Evolutionary conservation across 495 filamentous ascomycete species (phyloP).

Genomic region (Venustampulla echinocandica): DNA sequence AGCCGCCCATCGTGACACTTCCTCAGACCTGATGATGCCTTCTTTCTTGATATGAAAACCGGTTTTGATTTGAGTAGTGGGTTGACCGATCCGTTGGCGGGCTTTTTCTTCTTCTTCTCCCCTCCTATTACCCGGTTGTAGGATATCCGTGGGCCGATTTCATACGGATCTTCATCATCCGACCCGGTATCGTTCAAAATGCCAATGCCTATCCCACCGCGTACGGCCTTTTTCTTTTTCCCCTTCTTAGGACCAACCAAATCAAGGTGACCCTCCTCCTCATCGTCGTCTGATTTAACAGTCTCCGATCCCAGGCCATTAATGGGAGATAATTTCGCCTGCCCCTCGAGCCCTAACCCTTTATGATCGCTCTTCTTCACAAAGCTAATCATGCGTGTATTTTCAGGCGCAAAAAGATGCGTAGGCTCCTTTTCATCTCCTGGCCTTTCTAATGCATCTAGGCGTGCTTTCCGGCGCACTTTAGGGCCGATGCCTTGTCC

Average conservation of each 20-base stretch:
- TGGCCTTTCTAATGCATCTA: conserved; percentile 35
- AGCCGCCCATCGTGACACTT: conserved; percentile 86
- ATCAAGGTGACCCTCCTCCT: conserved; percentile 32
- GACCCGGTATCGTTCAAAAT: conserved; percentile 91
- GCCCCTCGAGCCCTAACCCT: conserved; percentile 73
- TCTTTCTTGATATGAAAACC: conserved; percentile 74
- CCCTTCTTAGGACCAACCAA: conserved; percentile 23
- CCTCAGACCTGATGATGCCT: conserved; percentile 47
- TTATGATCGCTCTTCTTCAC: conserved; percentile 67
- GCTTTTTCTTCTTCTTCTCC: conserved; percentile 70
- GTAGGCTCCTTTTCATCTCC: conserved; percentile 37
- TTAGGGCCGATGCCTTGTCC: conserved; percentile 91
- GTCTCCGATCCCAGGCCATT: conserved; percentile 22
- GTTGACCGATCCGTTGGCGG: conserved; percentile 42
- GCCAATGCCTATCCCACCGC: conserved; percentile 76
- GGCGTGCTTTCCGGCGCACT: conserved; percentile 63
- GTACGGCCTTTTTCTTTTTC: conserved; percentile 40
- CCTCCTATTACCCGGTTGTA: conserved; percentile 79
- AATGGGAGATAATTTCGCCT: conserved; percentile 41
- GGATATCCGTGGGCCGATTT: conserved; percentile 82
- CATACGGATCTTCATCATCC: conserved; percentile 95
- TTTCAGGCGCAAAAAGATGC: conserved; percentile 83
- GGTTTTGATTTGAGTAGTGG: conserved; percentile 61
- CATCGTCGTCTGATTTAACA: conserved; percentile 44
- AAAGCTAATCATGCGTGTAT: conserved; percentile 69